Percentiles rank a stretch among this genome's conserved stretches.
Evolutionary conservation across 2,329 filamentous ascomycete genomes (phyloP).

Genomic region (Talaromyces islandicus): DNA sequence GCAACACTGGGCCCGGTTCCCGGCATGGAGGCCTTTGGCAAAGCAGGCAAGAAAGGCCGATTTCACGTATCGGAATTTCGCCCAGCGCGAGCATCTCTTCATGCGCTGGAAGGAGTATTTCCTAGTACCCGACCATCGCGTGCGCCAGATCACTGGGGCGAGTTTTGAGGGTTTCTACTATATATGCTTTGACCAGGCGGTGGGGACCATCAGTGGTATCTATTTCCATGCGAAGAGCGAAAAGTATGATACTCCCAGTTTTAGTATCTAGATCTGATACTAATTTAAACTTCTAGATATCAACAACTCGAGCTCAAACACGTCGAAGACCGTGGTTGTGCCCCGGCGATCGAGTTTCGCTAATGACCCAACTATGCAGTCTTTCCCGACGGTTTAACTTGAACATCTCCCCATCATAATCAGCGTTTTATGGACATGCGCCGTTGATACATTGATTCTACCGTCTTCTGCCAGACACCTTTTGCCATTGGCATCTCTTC

Average conservation of each 20-base stretch:
- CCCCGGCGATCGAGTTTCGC: slow-evolving; percentile 81
- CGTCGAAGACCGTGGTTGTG: slow-evolving; percentile 76
- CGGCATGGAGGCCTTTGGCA: slow-evolving; percentile 72
- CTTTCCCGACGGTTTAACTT: not conserved
- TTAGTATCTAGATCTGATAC: not conserved
- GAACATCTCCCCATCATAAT: not conserved
- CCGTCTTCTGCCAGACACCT: not conserved
- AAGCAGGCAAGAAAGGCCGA: slow-evolving; percentile 55
- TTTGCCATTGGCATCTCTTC: not conserved
- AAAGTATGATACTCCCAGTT: slow-evolving; percentile 65
- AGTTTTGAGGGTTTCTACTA: slow-evolving; percentile 99
- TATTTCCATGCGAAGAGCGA: slow-evolving; percentile 98
- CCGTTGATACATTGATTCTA: not conserved
- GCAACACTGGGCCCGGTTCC: slow-evolving; percentile 88
- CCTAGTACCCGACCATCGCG: slow-evolving; percentile 87
- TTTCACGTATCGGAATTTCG: slow-evolving; percentile 61
- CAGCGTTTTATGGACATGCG: not conserved
- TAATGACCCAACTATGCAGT: slow-evolving; percentile 38
- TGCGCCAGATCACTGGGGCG: slow-evolving; percentile 83
- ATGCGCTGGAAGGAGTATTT: slow-evolving; percentile 99
- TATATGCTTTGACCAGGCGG: slow-evolving; percentile 93
- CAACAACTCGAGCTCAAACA: slow-evolving; percentile 90
- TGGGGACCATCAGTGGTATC: slow-evolving; percentile 81
- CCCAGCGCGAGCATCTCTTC: slow-evolving; percentile 82
- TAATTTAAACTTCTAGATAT: slow-evolving; percentile 51